A percentile compares a stretch with the other conserved stretches of the same genome.
phyloP scores from a whole-genome alignment of 1,284 basidiomycete species.

The Leccinum griseonigrum region DNA sequence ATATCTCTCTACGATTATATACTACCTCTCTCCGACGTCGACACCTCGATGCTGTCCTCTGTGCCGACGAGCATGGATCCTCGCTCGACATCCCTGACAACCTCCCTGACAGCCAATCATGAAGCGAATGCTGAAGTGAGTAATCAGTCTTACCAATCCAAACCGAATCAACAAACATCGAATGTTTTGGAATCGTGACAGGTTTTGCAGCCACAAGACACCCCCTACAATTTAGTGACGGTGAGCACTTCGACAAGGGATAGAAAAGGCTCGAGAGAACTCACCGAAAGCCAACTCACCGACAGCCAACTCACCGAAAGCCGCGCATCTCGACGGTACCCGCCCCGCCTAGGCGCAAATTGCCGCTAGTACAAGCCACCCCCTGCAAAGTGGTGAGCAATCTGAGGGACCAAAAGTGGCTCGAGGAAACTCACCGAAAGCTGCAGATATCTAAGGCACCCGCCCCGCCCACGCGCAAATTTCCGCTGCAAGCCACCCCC shows the following conservation, averaged over 20 bases:
- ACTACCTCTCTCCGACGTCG: no score
- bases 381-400: no score
- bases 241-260: background rate
- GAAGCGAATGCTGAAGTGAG: background rate
- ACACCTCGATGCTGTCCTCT: background rate
- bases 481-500: background rate
- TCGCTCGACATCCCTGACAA: background rate
- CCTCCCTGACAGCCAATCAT: background rate
- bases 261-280: background rate
- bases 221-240: background rate
- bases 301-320: background rate
- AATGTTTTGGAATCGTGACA: background rate
- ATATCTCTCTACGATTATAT: background rate
- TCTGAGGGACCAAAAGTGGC: background rate
- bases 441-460: background rate
- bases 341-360: no score
- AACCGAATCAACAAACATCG: background rate
- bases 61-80: background rate
- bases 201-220: background rate
- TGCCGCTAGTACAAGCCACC: no score
- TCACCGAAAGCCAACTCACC: background rate
- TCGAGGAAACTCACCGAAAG: background rate
- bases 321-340: background rate
- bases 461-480: background rate
- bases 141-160: background rate